A percentile compares a stretch with the other conserved stretches of the same genome.
phyloP scores from a whole-genome alignment of 306 rosid genomes.

The Trifolium subterraneum region DNA sequence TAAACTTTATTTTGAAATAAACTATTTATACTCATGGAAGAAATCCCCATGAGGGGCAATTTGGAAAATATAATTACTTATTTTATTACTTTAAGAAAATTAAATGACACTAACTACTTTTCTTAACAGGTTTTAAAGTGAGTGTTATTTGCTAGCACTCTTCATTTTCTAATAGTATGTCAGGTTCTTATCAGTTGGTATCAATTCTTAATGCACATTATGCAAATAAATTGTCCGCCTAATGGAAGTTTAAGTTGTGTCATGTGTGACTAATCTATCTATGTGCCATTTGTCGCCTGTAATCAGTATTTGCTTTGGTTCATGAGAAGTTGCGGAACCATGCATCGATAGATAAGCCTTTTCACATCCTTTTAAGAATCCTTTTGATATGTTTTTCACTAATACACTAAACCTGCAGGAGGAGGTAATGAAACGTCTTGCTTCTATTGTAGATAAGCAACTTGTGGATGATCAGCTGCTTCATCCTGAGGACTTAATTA shows the following conservation, averaged over 20 bases:
- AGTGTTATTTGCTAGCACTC: neutral
- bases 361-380: conserved; percentile 5
- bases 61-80: too few species aligned
- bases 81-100: too few species aligned
- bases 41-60: too few species aligned
- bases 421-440: conserved; percentile 58
- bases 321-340: conserved; percentile 23
- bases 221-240: neutral
- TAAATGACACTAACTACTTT: too few species aligned
- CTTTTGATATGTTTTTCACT: conserved; percentile 36
- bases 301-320: conserved; percentile 22
- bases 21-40: too few species aligned
- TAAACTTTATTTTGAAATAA: too few species aligned
- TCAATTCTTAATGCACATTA: neutral
- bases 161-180: neutral
- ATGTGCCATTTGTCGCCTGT: neutral
- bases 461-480: conserved; percentile 61
- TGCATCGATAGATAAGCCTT: conserved; percentile 31
- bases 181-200: conserved; percentile 1
- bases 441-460: conserved; percentile 59
- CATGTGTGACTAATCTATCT: conserved; percentile 14
- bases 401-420: conserved; percentile 60
- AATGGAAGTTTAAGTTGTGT: neutral
- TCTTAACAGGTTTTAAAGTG: neutral
- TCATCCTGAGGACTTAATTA: conserved; percentile 79